phyloP scores from a whole-genome alignment of 805 yeast species.

The Cyberlindnera veronae region DNA sequence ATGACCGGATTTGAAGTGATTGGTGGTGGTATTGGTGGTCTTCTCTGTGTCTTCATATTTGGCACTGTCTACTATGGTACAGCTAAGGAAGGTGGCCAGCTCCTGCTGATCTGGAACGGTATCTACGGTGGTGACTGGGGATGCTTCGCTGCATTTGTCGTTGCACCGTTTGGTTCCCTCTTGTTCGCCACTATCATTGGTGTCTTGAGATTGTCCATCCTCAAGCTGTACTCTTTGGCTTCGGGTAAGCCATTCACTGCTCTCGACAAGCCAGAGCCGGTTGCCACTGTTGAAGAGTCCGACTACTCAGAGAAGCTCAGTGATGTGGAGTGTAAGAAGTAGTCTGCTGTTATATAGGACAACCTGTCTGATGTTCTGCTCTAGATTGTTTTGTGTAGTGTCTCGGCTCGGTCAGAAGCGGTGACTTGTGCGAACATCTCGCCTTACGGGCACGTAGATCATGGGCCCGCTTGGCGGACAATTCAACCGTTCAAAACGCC shows the following conservation, averaged over 20 bases:
- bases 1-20: conserved; percentile 77
- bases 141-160: conserved; percentile 90
- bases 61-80: conserved; percentile 75
- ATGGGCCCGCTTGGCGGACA: too few relatives aligned
- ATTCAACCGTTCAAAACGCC: too few relatives aligned
- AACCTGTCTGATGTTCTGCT: too few relatives aligned
- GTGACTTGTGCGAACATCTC: too few relatives aligned
- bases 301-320: too few relatives aligned
- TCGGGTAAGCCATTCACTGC: conserved; percentile 32
- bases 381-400: too few relatives aligned
- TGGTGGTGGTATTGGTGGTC: conserved; percentile 80
- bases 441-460: too few relatives aligned
- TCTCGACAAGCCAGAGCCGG: conserved; percentile 27
- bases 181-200: conserved; percentile 52
- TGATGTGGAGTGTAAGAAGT: too few relatives aligned
- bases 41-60: conserved; percentile 74
- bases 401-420: too few relatives aligned
- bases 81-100: conserved; percentile 73
- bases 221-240: conserved; percentile 23
- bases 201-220: conserved; percentile 40
- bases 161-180: conserved; percentile 81
- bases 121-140: conserved; percentile 85
- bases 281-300: too few relatives aligned
- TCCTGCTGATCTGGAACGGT: conserved; percentile 76
- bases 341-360: too few relatives aligned